Evolutionary conservation across 371 early-diverging fungal species (phyloP).

Genomic region (Mucor racemosus): DNA sequence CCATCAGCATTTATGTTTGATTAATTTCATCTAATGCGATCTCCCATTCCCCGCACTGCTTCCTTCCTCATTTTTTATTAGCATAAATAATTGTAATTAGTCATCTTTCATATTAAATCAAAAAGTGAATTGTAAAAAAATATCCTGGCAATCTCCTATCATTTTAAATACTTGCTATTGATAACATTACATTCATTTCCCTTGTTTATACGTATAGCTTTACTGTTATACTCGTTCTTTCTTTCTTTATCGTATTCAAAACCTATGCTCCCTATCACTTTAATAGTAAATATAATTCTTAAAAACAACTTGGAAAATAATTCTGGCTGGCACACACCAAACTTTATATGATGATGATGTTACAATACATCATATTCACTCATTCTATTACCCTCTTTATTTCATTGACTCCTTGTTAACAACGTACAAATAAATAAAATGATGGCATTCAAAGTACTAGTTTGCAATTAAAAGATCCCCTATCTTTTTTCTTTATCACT

Average conservation of each 20-base stretch:
- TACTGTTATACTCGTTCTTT: neutral
- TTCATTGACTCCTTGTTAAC: neutral
- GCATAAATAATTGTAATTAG: slow-evolving; percentile 7
- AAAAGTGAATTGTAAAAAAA: neutral
- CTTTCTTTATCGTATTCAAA: neutral
- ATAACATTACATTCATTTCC: neutral
- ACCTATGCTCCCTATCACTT: neutral
- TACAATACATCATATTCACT: neutral
- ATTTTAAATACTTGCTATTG: neutral
- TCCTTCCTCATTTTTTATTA: neutral
- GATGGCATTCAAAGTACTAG: neutral
- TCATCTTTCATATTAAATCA: neutral
- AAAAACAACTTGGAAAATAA: too few species aligned
- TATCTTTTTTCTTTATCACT: neutral
- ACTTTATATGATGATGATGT: neutral
- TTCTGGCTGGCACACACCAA: too few species aligned
- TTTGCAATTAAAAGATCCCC: neutral
- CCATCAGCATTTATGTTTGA: neutral
- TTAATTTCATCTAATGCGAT: neutral
- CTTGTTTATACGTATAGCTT: neutral
- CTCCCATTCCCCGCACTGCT: neutral
- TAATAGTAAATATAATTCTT: neutral
- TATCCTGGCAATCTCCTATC: neutral
- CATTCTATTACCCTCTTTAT: neutral
- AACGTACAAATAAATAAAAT: neutral